These are phyloP conservation scores for Yarrowia porcina DNA, from an alignment of 805 yeast genomes.

Conservation along the genomic window DNA sequence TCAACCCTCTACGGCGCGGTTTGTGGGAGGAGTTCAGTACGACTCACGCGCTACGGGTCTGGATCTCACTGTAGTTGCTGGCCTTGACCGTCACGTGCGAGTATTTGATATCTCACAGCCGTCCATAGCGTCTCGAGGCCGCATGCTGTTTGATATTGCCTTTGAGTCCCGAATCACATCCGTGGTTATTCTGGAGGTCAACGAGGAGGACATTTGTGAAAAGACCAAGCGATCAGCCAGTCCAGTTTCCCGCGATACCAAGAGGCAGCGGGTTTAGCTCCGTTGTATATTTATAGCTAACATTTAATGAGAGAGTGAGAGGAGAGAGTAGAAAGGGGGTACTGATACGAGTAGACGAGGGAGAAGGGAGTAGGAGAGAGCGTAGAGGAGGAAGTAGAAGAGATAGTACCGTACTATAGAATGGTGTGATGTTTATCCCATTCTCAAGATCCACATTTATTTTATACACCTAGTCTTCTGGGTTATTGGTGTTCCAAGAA, in stretches of 20 bases:
- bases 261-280: background rate
- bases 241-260: background rate
- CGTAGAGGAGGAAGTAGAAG: no score
- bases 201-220: slow-evolving; percentile 9
- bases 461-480: no score
- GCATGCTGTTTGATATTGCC: background rate
- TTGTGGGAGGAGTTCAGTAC: slow-evolving; percentile 10
- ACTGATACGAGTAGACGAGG: no score
- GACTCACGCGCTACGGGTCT: slow-evolving; percentile 2
- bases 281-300: slow-evolving; percentile 23
- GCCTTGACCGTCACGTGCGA: slow-evolving; percentile 7
- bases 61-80: slow-evolving; percentile 15
- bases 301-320: background rate
- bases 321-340: no score
- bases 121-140: slow-evolving; percentile 1
- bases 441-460: no score
- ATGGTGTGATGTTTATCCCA: no score
- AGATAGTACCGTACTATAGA: no score
- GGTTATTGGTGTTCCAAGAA: no score
- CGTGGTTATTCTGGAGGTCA: slow-evolving; percentile 1
- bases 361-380: no score
- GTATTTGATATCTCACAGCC: slow-evolving; percentile 8
- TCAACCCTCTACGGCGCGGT: background rate
- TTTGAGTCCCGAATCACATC: slow-evolving; percentile 17
- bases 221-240: slow-evolving; percentile 6